Evolutionary conservation across 1,284 basidiomycete species (phyloP).

Genomic region (Ceraceosorus guamensis): DNA sequence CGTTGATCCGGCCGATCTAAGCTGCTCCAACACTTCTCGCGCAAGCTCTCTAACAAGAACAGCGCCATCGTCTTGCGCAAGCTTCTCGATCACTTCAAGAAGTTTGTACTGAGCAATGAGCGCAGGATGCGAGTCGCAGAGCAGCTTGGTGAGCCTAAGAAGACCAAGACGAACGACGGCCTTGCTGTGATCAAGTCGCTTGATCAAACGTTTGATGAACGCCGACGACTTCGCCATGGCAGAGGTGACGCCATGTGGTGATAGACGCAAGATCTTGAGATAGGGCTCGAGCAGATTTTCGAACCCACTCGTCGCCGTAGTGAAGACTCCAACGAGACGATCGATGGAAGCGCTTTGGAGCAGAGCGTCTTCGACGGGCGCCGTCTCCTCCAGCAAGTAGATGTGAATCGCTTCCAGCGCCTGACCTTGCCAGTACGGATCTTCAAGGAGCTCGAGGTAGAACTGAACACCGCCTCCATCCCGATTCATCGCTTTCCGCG

Average conservation of each 20-base stretch:
- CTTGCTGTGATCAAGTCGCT: conserved; percentile 64
- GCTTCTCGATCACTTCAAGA: conserved; percentile 28
- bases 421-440: conserved; percentile 92
- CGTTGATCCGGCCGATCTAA: neutral
- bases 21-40: conserved; percentile 22
- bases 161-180: conserved; percentile 84
- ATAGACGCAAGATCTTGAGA: conserved; percentile 70
- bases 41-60: conserved; percentile 57
- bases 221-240: conserved; percentile 65
- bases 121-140: conserved; percentile 74
- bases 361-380: conserved; percentile 81
- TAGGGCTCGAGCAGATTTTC: conserved; percentile 83
- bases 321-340: conserved; percentile 71
- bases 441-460: conserved; percentile 76
- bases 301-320: conserved; percentile 70
- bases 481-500: conserved; percentile 40
- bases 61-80: conserved; percentile 27
- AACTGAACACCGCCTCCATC: conserved; percentile 52
- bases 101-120: conserved; percentile 30
- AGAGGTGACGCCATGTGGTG: conserved; percentile 64
- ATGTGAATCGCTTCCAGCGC: conserved; percentile 82
- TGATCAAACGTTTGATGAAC: conserved; percentile 79
- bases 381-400: conserved; percentile 92
- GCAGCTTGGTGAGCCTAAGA: conserved; percentile 71
- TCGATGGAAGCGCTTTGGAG: conserved; percentile 65